Base-by-base conservation (phyloP, 1,139 yeast species). In the Debaryomycetaceae sp. region DNA sequence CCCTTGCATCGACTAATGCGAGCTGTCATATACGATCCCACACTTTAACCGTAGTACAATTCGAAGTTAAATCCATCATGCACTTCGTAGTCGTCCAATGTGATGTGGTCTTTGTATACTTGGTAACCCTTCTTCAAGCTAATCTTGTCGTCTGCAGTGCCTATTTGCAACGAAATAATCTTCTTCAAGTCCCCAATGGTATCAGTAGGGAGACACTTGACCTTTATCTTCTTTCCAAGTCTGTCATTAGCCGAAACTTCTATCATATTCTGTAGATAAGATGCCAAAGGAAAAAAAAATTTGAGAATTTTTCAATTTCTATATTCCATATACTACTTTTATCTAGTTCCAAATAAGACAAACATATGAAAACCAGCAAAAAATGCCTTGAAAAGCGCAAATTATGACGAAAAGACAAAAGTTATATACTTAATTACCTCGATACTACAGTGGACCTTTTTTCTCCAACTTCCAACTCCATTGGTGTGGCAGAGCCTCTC, bases 131-230 rank as follows among this genome's bases (percentile, higher is more conserved):
- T 87, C 58, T 84, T 86, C 48, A 87, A 62, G 1, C 81, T 74
- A 30, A 70, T 48, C 59, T 87, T 87, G 31, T 81, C 85, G 35
- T 77, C 67, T 1, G 81, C 67, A 1, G 91, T 84, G 3, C 96
- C 96, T 15, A 87, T 77, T 56, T 91, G 98, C 15, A 88, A 70
- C 0, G 92, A 83, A 14, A 94, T 64, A 8, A 92, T 78, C 58
- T 84, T 82, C 66, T 94, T 92, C 61, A 92, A 82, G 53, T 94
- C 98, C 4, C 94, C 97, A n/a, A 92, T 74, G 0, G 92, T 77
- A 58, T 92, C 98, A 7, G 82, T 82, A 3, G 83, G 84, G 15
- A 91, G 72, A 55, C 96, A 88, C 63, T 88, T 91, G 38, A 91
- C 97, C 40, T 78, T 74, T 34, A 89, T 84, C 56, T 87, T 88